Base-by-base conservation (phyloP, 1,284 basidiomycete genomes). In the Thecaphora thlaspeos region DNA sequence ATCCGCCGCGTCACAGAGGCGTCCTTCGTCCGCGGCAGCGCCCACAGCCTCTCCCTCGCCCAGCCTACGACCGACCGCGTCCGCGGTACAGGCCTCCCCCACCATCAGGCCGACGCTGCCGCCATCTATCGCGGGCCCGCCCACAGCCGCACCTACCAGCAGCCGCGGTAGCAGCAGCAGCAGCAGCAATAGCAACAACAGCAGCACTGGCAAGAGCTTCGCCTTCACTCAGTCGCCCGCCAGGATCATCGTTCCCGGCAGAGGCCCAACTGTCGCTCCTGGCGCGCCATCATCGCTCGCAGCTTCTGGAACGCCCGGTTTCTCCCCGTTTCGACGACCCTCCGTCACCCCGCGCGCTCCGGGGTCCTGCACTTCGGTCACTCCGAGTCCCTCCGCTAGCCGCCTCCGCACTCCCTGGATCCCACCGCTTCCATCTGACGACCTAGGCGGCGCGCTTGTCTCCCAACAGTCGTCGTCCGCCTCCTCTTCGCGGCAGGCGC, bases 301-400 rank as follows among this genome's bases (percentile, higher is more conserved):
- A n/a, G n/a, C n/a, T n/a, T n/a, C n/a, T n/a, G n/a, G n/a, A n/a
- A n/a, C n/a, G n/a, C n/a, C n/a, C n/a, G n/a, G n/a, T n/a, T n/a
- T n/a, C n/a, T n/a, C 54, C 7, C 48, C 44, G 12, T 64, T 64
- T 28, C 53, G 46, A 15, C 41, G 51, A 26, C 61, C 61, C 10
- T 45, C 61, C 18, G 51, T 64, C 23, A 52, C 48, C n/a, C 60
- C 56, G 18, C 56, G 53, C 28, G 53, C 52, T 41, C 54, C 61
- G 8, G 61, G 61, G 9, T 64, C 61, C 3, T 47, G 61, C 19
- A 38, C 56, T 2, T 64, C 57, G 2, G 47, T 64, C 24, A 64
- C 61, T 0, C 61, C 61, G 32, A 17, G 32, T 15, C 15, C 32
- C 32, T 34, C 32, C 4, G 32, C 10, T 15, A 17, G 15, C 4